phyloP scores from a whole-genome alignment of 2,329 filamentous ascomycete species.

The Pleurostoma richardsiae region DNA sequence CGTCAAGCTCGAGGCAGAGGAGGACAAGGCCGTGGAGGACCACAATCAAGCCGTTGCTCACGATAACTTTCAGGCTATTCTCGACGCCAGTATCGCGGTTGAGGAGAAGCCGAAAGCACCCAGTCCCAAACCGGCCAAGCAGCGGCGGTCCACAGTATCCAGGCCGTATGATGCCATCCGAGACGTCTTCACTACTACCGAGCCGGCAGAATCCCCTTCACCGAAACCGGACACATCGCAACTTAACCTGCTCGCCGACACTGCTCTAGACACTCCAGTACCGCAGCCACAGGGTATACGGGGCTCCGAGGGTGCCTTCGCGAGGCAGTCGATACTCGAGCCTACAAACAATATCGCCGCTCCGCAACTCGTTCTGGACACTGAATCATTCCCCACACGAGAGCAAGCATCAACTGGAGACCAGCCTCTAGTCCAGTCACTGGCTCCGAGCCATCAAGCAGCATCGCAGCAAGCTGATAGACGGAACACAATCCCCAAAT shows the following conservation, averaged over 20 bases:
- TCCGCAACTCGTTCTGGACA: no score
- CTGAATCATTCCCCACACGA: no score
- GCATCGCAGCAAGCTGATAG: no score
- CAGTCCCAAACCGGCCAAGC: constrained; percentile 1
- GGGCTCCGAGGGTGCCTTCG: no score
- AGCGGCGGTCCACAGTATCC: constrained; percentile 16
- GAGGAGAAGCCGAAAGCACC: background rate
- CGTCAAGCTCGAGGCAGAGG: constrained; percentile 12
- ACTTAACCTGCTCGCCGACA: constrained; percentile 2
- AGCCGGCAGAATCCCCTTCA: constrained; percentile 12
- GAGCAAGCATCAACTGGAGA: no score
- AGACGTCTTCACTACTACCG: constrained; percentile 32
- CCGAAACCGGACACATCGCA: background rate
- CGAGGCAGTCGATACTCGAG: no score
- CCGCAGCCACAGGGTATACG: no score
- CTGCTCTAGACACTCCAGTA: background rate
- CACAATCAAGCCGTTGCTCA: constrained; percentile 5
- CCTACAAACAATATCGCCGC: no score
- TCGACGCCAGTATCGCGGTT: constrained; percentile 7
- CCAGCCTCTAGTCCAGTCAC: no score
- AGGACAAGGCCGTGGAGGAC: constrained; percentile 12
- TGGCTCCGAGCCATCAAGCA: no score
- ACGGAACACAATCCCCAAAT: no score
- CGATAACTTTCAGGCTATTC: constrained; percentile 12
- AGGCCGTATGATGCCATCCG: constrained; percentile 39